Percentiles rank a stretch among this genome's conserved stretches.
Conservation (phyloP, 179 eudicot species). For the Monotropa hypopitys region DNA sequence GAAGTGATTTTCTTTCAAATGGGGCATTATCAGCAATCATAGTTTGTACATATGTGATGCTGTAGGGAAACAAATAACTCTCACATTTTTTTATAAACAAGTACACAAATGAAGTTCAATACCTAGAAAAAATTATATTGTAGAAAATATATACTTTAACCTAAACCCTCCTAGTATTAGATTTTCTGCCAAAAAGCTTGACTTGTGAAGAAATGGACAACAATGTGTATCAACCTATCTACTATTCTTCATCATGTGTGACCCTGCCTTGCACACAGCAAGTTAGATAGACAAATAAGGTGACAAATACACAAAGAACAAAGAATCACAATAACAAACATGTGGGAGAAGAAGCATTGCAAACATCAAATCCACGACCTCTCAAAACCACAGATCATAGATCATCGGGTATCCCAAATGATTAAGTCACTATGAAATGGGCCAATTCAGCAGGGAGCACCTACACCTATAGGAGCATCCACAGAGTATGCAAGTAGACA, state of each 20-base stretch:
- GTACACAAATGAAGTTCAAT: neutral
- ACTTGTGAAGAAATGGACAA: neutral
- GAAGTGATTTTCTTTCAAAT: neutral
- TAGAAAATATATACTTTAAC: neutral
- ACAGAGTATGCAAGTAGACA: neutral
- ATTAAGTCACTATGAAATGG: neutral
- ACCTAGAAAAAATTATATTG: neutral
- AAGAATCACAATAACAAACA: neutral
- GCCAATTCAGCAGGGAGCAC: neutral
- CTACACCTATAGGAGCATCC: neutral
- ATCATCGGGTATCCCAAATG: neutral
- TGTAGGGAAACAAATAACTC: neutral
- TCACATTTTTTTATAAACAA: neutral
- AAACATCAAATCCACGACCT: neutral
- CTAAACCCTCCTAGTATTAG: neutral
- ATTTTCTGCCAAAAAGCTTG: neutral
- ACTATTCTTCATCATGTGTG: neutral
- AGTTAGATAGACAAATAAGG: neutral
- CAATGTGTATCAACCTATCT: neutral
- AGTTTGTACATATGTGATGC: neutral
- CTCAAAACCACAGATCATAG: neutral
- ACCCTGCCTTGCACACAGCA: neutral
- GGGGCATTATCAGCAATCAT: neutral
- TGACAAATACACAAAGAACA: neutral
- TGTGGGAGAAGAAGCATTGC: neutral